phyloP scores from a whole-genome alignment of 2,329 filamentous ascomycete species.

The Fusarium keratoplasticum region DNA sequence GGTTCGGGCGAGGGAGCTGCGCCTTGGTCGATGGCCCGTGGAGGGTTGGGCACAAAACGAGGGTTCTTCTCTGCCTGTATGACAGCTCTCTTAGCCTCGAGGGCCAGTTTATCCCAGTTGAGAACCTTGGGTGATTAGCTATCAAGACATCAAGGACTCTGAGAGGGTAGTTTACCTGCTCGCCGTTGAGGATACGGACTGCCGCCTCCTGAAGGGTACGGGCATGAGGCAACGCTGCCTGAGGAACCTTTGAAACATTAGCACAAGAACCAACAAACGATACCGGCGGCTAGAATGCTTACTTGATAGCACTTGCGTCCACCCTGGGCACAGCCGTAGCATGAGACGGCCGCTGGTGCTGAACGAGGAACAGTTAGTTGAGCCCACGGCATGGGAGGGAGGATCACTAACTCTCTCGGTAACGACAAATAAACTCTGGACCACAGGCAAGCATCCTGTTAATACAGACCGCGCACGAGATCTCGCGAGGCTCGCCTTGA shows the following conservation, averaged over 20 bases:
- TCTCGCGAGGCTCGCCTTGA: not conserved
- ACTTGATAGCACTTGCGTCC: not conserved
- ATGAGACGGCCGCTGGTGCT: not conserved
- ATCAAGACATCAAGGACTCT: no score
- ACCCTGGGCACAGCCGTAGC: not conserved
- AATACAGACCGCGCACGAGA: not conserved
- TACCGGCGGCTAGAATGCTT: not conserved
- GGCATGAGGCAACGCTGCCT: not conserved
- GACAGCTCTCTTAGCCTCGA: not conserved
- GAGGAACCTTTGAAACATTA: not conserved
- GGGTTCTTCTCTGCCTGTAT: not conserved
- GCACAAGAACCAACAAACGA: not conserved
- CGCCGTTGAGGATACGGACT: not conserved
- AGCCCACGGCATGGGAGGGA: not conserved
- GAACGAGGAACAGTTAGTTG: not conserved
- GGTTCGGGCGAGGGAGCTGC: not conserved
- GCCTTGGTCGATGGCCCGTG: not conserved
- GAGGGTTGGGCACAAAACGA: not conserved
- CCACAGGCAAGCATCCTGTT: not conserved
- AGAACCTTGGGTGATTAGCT: not conserved
- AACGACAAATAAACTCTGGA: not conserved
- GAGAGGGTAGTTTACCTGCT: not conserved
- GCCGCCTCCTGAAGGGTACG: constrained; percentile 1
- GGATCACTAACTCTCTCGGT: not conserved
- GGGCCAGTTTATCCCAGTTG: not conserved